Percentiles rank a stretch among this genome's conserved stretches.
These are phyloP conservation scores for Avena atlantica DNA, from an alignment of 176 grass and related monocot species.

Conservation along the genomic window DNA sequence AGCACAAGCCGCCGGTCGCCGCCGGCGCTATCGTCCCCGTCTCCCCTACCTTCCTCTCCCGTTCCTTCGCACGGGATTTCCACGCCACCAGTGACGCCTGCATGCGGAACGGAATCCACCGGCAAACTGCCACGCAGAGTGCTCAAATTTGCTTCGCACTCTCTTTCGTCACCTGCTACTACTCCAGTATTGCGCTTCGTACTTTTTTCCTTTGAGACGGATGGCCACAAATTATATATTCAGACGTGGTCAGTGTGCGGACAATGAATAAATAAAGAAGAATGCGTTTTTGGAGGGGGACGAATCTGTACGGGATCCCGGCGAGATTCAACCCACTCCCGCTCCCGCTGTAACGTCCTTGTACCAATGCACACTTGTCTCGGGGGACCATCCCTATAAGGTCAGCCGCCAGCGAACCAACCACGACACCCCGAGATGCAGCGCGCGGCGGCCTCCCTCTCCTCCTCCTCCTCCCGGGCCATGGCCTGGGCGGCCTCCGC, in stretches of 20 bases:
- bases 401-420: neutral
- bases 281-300: neutral
- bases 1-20: neutral
- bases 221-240: neutral
- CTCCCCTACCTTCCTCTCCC: neutral
- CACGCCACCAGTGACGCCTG: constrained; percentile 14
- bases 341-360: neutral
- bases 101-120: neutral
- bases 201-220: neutral
- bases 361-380: neutral
- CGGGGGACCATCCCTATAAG: neutral
- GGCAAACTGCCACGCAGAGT: neutral
- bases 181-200: neutral
- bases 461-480: constrained; percentile 14
- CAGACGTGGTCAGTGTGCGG: neutral
- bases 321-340: constrained; percentile 37
- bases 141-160: neutral
- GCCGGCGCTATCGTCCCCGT: neutral
- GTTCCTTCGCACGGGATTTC: neutral
- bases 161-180: neutral
- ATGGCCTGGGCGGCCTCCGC: neutral
- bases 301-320: constrained; percentile 57
- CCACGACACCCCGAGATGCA: constrained; percentile 33
- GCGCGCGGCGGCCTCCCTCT: constrained; percentile 27
- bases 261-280: neutral